Evolutionary conservation across 2,329 filamentous ascomycete species (phyloP).

Genomic region (Hypoxylon sp.): DNA sequence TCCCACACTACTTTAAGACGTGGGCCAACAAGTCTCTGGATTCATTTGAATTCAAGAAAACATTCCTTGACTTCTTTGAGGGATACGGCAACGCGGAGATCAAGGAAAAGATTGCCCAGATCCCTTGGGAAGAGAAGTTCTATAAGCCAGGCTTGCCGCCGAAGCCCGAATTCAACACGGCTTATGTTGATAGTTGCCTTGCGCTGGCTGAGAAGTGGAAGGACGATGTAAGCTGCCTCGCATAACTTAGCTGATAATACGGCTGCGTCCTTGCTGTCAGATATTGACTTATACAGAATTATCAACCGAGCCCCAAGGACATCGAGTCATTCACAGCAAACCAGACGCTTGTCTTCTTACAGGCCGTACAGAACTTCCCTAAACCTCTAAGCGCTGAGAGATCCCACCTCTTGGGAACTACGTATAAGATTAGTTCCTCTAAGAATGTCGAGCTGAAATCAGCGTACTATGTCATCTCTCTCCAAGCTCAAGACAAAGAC

Average conservation of each 20-base stretch:
- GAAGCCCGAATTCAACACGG: constrained; percentile 92
- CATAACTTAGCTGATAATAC: constrained; percentile 48
- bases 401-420: constrained; percentile 79
- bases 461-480: constrained; percentile 83
- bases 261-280: background rate
- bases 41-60: constrained; percentile 93
- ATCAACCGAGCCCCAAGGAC: constrained; percentile 77
- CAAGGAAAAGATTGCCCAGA: constrained; percentile 74
- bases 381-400: constrained; percentile 74
- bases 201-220: constrained; percentile 87
- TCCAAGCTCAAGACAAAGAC: constrained; percentile 78
- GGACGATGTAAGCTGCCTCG: constrained; percentile 62
- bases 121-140: constrained; percentile 94
- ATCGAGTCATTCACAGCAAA: constrained; percentile 84
- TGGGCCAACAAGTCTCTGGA: constrained; percentile 91
- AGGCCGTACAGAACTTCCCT: constrained; percentile 79
- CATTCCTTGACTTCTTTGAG: constrained; percentile 87
- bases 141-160: constrained; percentile 90
- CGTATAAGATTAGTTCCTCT: constrained; percentile 81
- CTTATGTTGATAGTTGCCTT: constrained; percentile 88
- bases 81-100: constrained; percentile 73
- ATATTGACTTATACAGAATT: constrained; percentile 59
- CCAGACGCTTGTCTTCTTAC: constrained; percentile 92
- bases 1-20: constrained; percentile 91
- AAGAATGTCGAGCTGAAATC: constrained; percentile 89